Base-by-base conservation (phyloP, 2,329 filamentous ascomycete species). In the Cordyceps cicadae region DNA sequence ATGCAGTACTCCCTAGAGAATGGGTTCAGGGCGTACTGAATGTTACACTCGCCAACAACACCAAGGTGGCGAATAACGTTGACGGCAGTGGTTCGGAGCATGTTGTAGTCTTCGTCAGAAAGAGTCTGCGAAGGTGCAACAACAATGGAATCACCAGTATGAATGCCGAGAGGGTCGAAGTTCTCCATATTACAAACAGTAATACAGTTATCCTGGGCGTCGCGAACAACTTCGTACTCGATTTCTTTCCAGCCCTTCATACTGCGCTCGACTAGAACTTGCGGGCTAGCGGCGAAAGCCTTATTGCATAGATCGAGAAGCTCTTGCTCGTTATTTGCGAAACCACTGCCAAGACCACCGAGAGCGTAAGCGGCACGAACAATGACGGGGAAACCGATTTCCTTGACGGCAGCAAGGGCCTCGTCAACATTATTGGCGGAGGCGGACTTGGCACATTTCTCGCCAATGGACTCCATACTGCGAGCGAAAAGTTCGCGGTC, bases 171-270 rank as follows among this genome's bases (percentile, higher is more conserved):
- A 60, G 94, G 94, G 74, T 99, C 94, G 70, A 99, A 99, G 78
- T 99, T 99, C 79, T 99, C 94, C 94, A 99, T 97, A 80, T 99
- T 99, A 76, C 94, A 99, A 64, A 99, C 94, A 7, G 94, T 99
- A 72, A 99, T 97, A 74, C 94, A 99, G 82, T 97, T 97, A 78
- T 99, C 92, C 68, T 91, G 87, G 61, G 87, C 89, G 79, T 97
- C 94, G 70, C 94, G 88, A 46, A 99, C 94, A 64, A 97, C 94
- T 75, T 99, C 94, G 71, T 97, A 99, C 75, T 99, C 94, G 64
- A 97, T 95, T 76, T 99, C 94, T 76, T 99, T 99, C 94, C 94
- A 99, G 62, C 94, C 94, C 79, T 97, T 97, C 93, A 99, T 97
- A 78, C 91, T 96, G 74, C 90, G 87, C 79, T 99, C 94, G 68